phyloP scores from a whole-genome alignment of 2,329 filamentous ascomycete genomes.

The Macrophomina phaseolina region DNA sequence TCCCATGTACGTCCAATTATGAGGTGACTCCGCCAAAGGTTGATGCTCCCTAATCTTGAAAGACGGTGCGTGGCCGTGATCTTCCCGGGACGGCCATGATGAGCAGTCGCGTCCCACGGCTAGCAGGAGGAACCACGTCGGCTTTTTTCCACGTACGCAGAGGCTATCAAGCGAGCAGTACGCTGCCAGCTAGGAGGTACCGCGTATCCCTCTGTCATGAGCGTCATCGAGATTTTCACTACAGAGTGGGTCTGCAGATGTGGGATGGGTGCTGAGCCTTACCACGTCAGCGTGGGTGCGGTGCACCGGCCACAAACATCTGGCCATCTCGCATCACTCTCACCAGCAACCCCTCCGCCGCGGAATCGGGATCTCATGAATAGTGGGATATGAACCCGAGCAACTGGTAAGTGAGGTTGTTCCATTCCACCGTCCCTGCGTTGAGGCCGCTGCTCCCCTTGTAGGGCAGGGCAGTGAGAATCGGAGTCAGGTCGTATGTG shows the following conservation, averaged over 20 bases:
- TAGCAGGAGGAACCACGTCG: background rate
- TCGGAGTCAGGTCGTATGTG: background rate
- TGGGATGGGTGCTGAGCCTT: slow-evolving; percentile 5
- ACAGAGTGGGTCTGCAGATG: background rate
- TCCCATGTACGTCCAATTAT: background rate
- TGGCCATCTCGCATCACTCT: slow-evolving; percentile 13
- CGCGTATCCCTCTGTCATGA: background rate
- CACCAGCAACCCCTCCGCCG: slow-evolving; percentile 18
- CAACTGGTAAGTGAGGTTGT: slow-evolving; percentile 13
- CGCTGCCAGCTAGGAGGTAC: background rate
- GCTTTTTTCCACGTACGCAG: background rate
- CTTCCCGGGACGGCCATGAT: background rate
- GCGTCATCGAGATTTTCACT: background rate
- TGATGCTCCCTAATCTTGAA: background rate
- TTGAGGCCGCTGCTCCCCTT: slow-evolving; percentile 12
- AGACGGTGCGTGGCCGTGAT: background rate
- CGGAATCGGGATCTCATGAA: slow-evolving; percentile 22
- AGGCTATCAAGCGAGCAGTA: background rate
- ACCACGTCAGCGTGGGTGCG: slow-evolving; percentile 18
- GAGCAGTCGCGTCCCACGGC: background rate
- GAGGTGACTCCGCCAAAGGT: background rate
- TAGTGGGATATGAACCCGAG: slow-evolving; percentile 10
- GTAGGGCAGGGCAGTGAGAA: background rate
- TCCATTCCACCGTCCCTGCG: slow-evolving; percentile 15
- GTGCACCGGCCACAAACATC: slow-evolving; percentile 1